A percentile compares a stretch with the other conserved stretches of the same genome.
Conservation (phyloP, 345 rosid genomes). For the Hibiscus trionum region DNA sequence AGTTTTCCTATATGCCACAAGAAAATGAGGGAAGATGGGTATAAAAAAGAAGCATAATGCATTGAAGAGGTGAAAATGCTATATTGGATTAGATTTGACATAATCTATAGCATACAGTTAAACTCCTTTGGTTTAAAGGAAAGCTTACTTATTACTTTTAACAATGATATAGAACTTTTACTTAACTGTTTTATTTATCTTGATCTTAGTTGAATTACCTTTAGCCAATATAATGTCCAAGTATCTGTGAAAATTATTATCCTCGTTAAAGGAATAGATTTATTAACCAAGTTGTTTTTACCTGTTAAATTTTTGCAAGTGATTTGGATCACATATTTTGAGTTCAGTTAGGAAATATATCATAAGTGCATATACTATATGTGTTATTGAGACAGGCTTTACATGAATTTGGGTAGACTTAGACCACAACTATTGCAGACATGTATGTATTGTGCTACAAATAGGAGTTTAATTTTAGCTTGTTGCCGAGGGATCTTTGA, state of each 20-base stretch:
- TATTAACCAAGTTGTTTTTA: neutral
- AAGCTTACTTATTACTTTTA: neutral
- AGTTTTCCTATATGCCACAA: neutral
- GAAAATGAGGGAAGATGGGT: neutral
- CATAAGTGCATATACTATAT: slow-evolving; percentile 5
- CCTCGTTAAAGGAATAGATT: neutral
- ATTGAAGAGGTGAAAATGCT: neutral
- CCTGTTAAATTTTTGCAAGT: neutral
- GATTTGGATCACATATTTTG: neutral
- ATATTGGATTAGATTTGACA: neutral
- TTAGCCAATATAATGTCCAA: neutral
- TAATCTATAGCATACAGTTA: neutral
- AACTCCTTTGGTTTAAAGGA: neutral
- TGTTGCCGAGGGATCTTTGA: slow-evolving; percentile 8
- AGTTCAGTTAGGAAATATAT: slow-evolving; percentile 4
- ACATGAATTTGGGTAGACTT: slow-evolving; percentile 10
- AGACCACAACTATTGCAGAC: slow-evolving; percentile 2
- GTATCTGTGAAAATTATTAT: neutral
- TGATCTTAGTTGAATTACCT: neutral
- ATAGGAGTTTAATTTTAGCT: slow-evolving; percentile 16
- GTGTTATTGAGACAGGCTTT: slow-evolving; percentile 12
- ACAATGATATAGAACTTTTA: neutral
- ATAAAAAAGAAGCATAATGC: neutral
- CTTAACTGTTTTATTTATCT: neutral
- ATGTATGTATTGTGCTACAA: slow-evolving; percentile 7